phyloP scores from a whole-genome alignment of 257 asterid genomes.

The Verbascum thapsus region DNA sequence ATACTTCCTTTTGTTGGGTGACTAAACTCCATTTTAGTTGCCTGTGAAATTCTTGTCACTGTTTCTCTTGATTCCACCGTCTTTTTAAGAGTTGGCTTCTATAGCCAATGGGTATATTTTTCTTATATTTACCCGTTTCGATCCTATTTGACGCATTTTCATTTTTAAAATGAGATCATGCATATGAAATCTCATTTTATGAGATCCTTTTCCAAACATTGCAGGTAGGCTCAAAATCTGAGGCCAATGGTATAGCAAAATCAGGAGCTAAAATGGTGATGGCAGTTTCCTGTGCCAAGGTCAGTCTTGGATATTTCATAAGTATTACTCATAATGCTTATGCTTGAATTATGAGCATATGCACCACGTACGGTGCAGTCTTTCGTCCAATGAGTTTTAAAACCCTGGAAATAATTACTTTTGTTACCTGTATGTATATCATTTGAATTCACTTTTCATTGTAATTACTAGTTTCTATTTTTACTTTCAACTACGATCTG shows the following conservation, averaged over 20 bases:
- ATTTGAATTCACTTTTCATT: not conserved
- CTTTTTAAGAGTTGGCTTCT: conserved; percentile 10
- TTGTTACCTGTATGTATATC: too few relatives aligned
- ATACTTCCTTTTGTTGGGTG: conserved; percentile 15
- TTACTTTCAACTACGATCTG: conserved; percentile 26
- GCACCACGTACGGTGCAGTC: conserved; percentile 7
- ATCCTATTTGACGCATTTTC: conserved; percentile 16
- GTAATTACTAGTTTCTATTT: conserved; percentile 1
- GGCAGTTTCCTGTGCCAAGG: conserved; percentile 99
- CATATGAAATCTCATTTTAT: too few relatives aligned
- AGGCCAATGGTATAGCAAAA: conserved; percentile 97
- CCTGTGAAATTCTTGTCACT: not conserved
- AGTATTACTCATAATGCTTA: conserved; percentile 1
- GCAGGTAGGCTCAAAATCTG: conserved; percentile 98
- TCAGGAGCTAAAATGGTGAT: conserved; percentile 99
- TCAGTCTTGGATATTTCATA: conserved; percentile 25
- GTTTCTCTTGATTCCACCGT: conserved; percentile 17
- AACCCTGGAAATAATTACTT: too few relatives aligned
- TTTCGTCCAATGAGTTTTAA: conserved; percentile 7
- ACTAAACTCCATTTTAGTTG: not conserved
- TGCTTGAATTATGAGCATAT: too few relatives aligned
- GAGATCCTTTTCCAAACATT: conserved; percentile 32
- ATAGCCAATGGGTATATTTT: conserved; percentile 3
- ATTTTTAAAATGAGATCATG: conserved; percentile 21
- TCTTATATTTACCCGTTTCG: not conserved